Percentiles rank a stretch among this genome's conserved stretches.
Evolutionary conservation across 225 moss, liverwort and hornwort genomes (phyloP).

Genomic region (Marchantia polymorpha): DNA sequence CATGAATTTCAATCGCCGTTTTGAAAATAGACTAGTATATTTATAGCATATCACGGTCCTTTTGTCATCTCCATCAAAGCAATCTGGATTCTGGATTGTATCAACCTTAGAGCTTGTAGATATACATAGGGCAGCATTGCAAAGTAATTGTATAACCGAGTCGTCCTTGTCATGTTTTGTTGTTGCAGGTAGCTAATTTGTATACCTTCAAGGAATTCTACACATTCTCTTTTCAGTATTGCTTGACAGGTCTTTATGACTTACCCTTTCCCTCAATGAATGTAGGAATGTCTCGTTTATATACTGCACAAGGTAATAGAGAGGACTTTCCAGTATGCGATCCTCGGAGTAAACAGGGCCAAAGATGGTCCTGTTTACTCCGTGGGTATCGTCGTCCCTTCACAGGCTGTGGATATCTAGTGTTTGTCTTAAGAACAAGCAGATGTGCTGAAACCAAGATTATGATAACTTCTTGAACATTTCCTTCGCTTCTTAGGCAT

Average conservation of each 20-base stretch:
- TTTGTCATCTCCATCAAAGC: no score
- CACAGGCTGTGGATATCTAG: not conserved
- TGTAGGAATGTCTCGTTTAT: not conserved
- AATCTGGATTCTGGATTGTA: no score
- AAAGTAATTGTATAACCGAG: not conserved
- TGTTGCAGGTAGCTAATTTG: slow-evolving; percentile 57
- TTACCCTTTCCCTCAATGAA: not conserved
- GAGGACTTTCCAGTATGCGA: not conserved
- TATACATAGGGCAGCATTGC: no score
- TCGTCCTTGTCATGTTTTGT: slow-evolving; percentile 17
- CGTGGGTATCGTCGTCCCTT: not conserved
- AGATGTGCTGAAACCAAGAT: not conserved
- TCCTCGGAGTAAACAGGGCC: not conserved
- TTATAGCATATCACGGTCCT: no score
- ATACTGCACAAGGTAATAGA: not conserved
- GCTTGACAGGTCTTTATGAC: slow-evolving; percentile 66
- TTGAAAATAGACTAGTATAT: no score
- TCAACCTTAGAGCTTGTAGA: no score
- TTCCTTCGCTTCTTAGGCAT: no score
- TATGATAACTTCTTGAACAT: not conserved
- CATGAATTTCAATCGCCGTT: no score
- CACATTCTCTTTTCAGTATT: slow-evolving; percentile 90
- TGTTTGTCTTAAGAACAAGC: not conserved
- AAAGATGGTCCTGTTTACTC: not conserved
- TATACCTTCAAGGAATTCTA: slow-evolving; percentile 86